Conservation (phyloP, 345 rosid genomes). For the Trapa incisa region DNA sequence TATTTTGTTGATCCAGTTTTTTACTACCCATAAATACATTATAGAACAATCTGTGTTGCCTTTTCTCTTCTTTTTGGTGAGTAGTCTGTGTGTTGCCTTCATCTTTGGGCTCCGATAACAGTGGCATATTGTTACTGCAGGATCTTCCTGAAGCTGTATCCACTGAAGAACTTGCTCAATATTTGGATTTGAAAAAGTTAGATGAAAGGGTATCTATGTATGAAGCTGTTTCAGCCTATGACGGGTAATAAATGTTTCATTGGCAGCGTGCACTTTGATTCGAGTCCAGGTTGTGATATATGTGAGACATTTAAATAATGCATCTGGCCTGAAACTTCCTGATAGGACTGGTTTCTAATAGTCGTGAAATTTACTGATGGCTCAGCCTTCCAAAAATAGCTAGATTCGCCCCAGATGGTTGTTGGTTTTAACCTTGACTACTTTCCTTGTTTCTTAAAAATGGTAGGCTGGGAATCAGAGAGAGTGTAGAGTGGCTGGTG, state of each 20-base stretch:
- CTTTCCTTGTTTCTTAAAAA: background rate
- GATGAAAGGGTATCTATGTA: constrained; percentile 86
- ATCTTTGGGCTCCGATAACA: background rate
- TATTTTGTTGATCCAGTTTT: background rate
- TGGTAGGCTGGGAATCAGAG: constrained; percentile 78
- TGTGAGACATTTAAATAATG: background rate
- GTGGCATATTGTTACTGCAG: constrained; percentile 23
- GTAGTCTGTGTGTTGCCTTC: background rate
- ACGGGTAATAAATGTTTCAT: constrained; percentile 40
- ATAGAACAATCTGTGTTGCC: background rate
- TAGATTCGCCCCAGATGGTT: background rate
- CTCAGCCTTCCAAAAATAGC: background rate
- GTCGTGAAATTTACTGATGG: background rate
- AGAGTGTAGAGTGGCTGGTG: constrained; percentile 76
- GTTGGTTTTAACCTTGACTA: background rate
- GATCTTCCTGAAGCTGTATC: constrained; percentile 85
- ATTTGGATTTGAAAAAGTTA: constrained; percentile 85
- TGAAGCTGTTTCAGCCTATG: constrained; percentile 86
- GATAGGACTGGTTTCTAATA: background rate
- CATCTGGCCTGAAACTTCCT: background rate
- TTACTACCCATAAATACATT: background rate
- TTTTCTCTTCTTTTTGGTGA: too few relatives aligned
- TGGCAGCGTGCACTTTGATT: background rate
- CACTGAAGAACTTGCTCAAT: constrained; percentile 70
- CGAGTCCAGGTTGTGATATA: background rate